phyloP scores from a whole-genome alignment of 73 alveolate species.

The Paramecium primaurelia region DNA sequence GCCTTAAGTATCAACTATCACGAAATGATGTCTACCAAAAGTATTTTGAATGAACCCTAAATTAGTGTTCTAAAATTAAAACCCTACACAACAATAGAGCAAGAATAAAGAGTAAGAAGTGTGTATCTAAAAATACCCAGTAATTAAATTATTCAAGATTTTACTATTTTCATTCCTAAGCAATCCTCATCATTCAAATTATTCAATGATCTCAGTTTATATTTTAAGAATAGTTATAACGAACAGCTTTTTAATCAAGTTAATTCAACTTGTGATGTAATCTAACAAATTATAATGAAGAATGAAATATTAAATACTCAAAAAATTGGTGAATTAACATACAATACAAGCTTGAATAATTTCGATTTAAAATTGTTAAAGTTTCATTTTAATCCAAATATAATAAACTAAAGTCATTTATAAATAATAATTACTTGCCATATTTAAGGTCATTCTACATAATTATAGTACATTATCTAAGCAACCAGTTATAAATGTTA shows the following conservation, averaged over 20 bases:
- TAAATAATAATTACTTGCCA: neutral
- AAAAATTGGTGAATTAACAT: neutral
- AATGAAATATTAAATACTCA: no score
- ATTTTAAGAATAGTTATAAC: neutral
- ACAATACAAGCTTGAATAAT: no score
- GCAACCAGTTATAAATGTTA: neutral
- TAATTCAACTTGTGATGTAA: neutral
- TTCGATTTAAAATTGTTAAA: neutral
- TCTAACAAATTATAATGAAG: no score
- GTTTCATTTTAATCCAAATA: neutral
- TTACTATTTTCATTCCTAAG: neutral
- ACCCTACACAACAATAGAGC: neutral
- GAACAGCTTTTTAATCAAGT: neutral
- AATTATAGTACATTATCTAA: no score
- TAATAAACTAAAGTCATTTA: neutral
- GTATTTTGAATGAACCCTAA: neutral
- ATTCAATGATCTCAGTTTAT: neutral
- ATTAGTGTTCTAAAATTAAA: neutral
- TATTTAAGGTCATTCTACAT: neutral
- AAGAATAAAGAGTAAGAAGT: neutral
- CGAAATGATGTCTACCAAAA: neutral
- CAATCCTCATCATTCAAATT: neutral
- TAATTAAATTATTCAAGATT: neutral
- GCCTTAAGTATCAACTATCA: neutral
- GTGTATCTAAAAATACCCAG: neutral